Evolutionary conservation across 2,329 filamentous ascomycete genomes (phyloP).

Genomic region (Chaetoscypha palmicola): DNA sequence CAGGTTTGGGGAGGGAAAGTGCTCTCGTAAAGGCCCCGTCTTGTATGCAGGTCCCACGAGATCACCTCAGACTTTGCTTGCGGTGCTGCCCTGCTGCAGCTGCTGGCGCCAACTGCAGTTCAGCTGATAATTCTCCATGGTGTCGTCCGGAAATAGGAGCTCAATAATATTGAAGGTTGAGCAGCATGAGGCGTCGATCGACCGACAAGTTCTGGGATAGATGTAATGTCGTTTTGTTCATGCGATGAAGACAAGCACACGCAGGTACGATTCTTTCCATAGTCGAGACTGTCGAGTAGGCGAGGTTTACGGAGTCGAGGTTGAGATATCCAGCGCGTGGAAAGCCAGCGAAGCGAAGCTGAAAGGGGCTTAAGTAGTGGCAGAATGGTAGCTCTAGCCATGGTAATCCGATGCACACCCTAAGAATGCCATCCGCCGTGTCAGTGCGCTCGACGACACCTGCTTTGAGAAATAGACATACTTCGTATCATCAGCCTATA

Average conservation of each 20-base stretch:
- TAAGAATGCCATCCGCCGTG: too few species aligned
- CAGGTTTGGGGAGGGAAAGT: neutral
- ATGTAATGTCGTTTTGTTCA: constrained; percentile 4
- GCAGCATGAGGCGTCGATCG: neutral
- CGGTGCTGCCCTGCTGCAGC: too few species aligned
- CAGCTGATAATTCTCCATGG: constrained; percentile 1
- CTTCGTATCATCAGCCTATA: neutral
- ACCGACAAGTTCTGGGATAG: neutral
- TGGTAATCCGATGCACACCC: neutral
- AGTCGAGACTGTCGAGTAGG: too few species aligned
- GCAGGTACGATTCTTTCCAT: constrained; percentile 7
- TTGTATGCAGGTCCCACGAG: constrained; percentile 5
- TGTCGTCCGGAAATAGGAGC: neutral
- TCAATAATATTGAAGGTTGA: neutral
- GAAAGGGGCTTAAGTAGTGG: neutral
- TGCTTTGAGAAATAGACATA: neutral
- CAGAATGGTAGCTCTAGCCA: neutral
- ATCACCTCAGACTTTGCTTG: neutral
- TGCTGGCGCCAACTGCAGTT: constrained; percentile 4
- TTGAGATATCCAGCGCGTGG: neutral
- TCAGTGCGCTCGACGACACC: neutral
- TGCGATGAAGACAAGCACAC: neutral
- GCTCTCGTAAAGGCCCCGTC: neutral
- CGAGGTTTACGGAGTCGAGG: too few species aligned
- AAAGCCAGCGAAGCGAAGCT: neutral